Percentiles rank a stretch among this genome's conserved stretches.
Conservation (phyloP, 1,284 basidiomycete species). For the Moesziomyces globuligerus region DNA sequence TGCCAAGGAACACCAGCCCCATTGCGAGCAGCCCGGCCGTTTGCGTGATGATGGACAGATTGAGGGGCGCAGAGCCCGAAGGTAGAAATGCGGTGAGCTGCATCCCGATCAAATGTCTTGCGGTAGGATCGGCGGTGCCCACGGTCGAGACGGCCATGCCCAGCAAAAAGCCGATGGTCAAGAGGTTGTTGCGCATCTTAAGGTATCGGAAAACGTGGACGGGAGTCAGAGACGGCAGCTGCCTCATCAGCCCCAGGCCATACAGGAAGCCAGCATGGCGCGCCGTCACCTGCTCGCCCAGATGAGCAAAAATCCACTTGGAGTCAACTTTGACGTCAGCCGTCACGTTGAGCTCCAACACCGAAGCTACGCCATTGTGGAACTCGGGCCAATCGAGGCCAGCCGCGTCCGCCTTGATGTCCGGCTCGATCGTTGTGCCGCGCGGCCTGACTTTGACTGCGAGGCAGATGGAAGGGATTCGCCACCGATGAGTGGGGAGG, state of each 20-base stretch:
- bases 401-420: conserved; percentile 38
- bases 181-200: conserved; percentile 92
- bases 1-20: conserved; percentile 88
- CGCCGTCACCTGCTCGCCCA: conserved; percentile 72
- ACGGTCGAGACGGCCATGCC: conserved; percentile 90
- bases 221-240: conserved; percentile 84
- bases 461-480: conserved; percentile 52
- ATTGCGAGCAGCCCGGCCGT: conserved; percentile 87
- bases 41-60: conserved; percentile 88
- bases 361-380: conserved; percentile 94
- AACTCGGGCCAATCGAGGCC: conserved; percentile 89
- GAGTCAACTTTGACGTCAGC: conserved; percentile 73
- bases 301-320: conserved; percentile 64
- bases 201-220: conserved; percentile 87
- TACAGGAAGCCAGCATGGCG: conserved; percentile 97
- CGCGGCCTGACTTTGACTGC: conserved; percentile 51
- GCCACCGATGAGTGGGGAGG: conserved; percentile 55
- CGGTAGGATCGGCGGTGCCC: conserved; percentile 85
- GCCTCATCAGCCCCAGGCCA: conserved; percentile 89
- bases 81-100: conserved; percentile 93
- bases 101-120: conserved; percentile 89
- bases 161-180: conserved; percentile 89
- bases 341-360: conserved; percentile 74
- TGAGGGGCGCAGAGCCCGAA: conserved; percentile 84
- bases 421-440: conserved; percentile 38